A percentile compares a stretch with the other conserved stretches of the same genome.
Conservation (phyloP, 225 moss, liverwort and hornwort species). For the Marchantia polymorpha region DNA sequence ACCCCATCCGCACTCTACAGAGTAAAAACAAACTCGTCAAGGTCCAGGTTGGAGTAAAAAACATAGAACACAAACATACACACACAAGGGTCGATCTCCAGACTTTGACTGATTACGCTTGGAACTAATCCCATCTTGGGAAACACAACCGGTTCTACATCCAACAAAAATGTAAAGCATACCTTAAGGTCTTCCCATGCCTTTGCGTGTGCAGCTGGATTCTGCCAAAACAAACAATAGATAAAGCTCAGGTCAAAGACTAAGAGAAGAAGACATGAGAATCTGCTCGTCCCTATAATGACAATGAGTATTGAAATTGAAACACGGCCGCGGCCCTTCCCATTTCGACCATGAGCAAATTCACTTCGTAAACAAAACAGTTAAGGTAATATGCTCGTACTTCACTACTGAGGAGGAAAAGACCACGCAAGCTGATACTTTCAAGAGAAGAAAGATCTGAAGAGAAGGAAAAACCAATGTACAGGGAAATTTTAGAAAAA, state of each 20-base stretch:
- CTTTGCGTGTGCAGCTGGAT: slow-evolving; percentile 54
- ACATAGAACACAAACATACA: too few relatives aligned
- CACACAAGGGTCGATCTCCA: too few relatives aligned
- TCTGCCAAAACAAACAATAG: slow-evolving; percentile 40
- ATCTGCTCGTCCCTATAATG: not conserved
- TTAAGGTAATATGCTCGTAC: too few relatives aligned
- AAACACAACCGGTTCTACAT: not conserved
- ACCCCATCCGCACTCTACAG: slow-evolving; percentile 72
- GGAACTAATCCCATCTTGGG: not conserved
- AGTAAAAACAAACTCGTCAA: not conserved
- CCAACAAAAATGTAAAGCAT: not conserved
- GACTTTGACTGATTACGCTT: not conserved
- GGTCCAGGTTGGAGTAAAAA: too few relatives aligned
- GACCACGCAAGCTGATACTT: too few relatives aligned
- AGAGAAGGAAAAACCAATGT: too few relatives aligned
- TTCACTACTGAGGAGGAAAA: too few relatives aligned
- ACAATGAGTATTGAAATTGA: not conserved
- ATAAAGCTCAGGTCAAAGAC: not conserved
- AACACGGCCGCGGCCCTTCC: too few relatives aligned
- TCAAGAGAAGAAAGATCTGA: too few relatives aligned
- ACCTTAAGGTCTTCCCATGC: slow-evolving; percentile 88
- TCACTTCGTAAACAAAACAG: too few relatives aligned
- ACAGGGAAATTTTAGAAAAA: too few relatives aligned
- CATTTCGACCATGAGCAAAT: too few relatives aligned
- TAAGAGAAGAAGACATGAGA: not conserved